A percentile compares a stretch with the other conserved stretches of the same genome.
phyloP scores from a whole-genome alignment of 257 asterid genomes.

The Capsicum baccatum region DNA sequence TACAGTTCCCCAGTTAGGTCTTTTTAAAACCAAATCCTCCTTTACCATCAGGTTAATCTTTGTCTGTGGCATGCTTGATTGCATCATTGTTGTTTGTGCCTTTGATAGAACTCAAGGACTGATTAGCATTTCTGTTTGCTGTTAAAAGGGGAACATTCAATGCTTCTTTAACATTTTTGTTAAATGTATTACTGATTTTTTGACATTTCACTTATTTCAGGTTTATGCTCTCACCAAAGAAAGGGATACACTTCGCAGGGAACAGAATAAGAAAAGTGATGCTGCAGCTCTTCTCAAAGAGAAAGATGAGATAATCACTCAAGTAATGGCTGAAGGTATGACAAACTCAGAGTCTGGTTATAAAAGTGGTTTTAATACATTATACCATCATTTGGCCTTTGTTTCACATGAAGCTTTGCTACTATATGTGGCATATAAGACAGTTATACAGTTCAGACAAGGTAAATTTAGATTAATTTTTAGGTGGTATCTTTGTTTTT shows the following conservation, averaged over 20 bases:
- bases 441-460: not conserved
- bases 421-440: not conserved
- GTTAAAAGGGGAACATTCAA: not conserved
- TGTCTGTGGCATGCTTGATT: not conserved
- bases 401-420: constrained; percentile 18
- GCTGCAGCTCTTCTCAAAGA: constrained; percentile 97
- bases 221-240: constrained; percentile 87
- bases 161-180: not conserved
- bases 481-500: not conserved
- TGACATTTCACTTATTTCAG: constrained; percentile 51
- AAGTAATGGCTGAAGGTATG: constrained; percentile 98
- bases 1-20: not conserved
- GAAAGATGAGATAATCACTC: constrained; percentile 90
- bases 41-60: not conserved
- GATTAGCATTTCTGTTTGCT: not conserved
- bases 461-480: not conserved
- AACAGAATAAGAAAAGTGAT: constrained; percentile 83
- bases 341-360: not conserved
- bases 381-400: not conserved
- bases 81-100: constrained; percentile 20
- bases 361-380: constrained; percentile 1
- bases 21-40: constrained; percentile 11
- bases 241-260: constrained; percentile 92
- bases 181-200: constrained; percentile 17
- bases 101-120: not conserved